phyloP scores from a whole-genome alignment of 306 rosid species.

The Delonix regia region DNA sequence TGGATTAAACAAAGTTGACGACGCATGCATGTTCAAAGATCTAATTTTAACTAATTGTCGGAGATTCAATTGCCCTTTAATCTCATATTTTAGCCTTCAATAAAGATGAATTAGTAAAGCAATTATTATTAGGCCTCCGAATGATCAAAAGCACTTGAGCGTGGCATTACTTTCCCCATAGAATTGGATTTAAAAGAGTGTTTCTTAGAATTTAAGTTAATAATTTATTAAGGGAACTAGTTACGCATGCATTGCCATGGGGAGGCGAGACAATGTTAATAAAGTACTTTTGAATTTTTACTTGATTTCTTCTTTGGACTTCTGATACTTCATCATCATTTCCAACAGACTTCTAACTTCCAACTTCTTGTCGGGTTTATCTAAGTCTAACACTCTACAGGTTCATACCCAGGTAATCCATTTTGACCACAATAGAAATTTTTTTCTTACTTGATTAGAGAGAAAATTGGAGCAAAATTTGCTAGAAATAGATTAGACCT shows the following conservation, averaged over 20 bases:
- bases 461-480: neutral
- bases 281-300: neutral
- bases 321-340: constrained; percentile 39
- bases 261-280: neutral
- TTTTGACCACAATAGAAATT: constrained; percentile 24
- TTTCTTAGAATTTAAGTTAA: neutral
- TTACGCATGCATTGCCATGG: constrained; percentile 12
- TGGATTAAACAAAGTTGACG: neutral
- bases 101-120: neutral
- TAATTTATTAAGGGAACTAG: neutral
- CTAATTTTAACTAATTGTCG: neutral
- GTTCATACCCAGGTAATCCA: constrained; percentile 18
- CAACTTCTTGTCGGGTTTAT: constrained; percentile 54
- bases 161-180: neutral
- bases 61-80: neutral
- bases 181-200: neutral
- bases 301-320: neutral
- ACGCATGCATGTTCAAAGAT: constrained; percentile 10
- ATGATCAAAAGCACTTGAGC: constrained; percentile 13
- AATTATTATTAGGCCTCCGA: neutral
- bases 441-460: neutral
- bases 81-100: neutral
- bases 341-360: constrained; percentile 57
- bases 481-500: neutral
- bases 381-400: constrained; percentile 30